A percentile compares a stretch with the other conserved stretches of the same genome.
phyloP scores from a whole-genome alignment of 2,329 filamentous ascomycete species.

The Microcyclosporella mali region DNA sequence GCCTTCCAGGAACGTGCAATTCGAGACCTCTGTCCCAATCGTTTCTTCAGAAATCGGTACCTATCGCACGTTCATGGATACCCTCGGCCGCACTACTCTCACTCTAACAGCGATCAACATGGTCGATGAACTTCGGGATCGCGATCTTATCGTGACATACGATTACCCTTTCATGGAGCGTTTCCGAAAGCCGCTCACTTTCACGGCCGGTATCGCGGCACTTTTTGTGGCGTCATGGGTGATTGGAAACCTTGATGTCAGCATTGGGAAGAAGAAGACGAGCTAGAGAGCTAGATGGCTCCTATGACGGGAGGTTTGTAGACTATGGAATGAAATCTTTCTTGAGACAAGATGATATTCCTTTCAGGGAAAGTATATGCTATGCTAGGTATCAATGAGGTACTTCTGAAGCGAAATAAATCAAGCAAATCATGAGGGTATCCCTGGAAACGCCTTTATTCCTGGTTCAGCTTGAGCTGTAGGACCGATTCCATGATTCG shows the following conservation, averaged over 20 bases:
- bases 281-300: no score
- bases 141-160: constrained; percentile 79
- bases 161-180: constrained; percentile 69
- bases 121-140: constrained; percentile 82
- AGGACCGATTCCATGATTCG: no score
- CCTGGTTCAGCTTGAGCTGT: no score
- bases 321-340: no score
- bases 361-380: no score
- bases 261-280: constrained; percentile 52
- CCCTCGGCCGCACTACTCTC: constrained; percentile 76
- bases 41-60: constrained; percentile 54
- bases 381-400: no score
- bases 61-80: constrained; percentile 92
- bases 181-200: constrained; percentile 78
- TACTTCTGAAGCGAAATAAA: no score
- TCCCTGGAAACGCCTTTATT: no score
- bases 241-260: constrained; percentile 71
- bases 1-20: constrained; percentile 64
- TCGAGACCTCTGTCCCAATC: constrained; percentile 67
- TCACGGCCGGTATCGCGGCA: constrained; percentile 67
- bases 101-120: constrained; percentile 77
- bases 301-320: no score
- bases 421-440: no score
- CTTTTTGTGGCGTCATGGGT: constrained; percentile 70
- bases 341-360: no score